Base-by-base conservation (phyloP, 495 filamentous ascomycete species). In the Aspergillus coremiiformis region DNA sequence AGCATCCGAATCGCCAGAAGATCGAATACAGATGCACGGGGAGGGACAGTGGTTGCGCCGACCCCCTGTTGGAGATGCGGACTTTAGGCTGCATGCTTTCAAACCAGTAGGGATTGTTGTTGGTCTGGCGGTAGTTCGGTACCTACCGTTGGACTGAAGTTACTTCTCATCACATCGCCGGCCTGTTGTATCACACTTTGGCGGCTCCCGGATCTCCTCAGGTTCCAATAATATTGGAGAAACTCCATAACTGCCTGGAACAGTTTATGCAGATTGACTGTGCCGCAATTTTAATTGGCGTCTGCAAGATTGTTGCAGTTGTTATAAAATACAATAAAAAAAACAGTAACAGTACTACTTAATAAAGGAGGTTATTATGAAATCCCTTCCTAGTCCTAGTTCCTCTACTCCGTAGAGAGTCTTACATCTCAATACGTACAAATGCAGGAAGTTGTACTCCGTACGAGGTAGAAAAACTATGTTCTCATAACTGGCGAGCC, bases 111-210 rank as follows among this genome's bases (percentile, higher is more conserved):
- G 26, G 42, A 37, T 19, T 43, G 23, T 17, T 19, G 53, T 51
- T 56, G 48, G 53, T 24, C 37, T 51, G 39, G 43, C 44, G 54
- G 49, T 39, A 24, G 20, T 29, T 56, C 48, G 53, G 53, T 51
- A 51, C 17, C 26, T 51, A 26, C 53, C 43, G 53, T 56, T 47
- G 48, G 48, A 32, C 15, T 24, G 20, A 24, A 51, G 44, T 37
- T 49, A 37, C 41, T 33, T 56, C 49, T 51, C 54, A 21, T 56
- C 54, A 56, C 54, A 56, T 51, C 53, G 22, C 45, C 48, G 48
- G 42, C 39, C 42, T 32, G 42, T 14, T 42, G 41, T 43, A 35
- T 56, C 54, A 56, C 54, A 52, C 43, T 51, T 19, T 37, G 53
- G 27, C 17, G 27, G 41, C 10, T 29, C 27, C 53, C 30, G 50